Evolutionary conservation across 225 moss, liverwort and hornwort species (phyloP), one percentile per base, ranked within the genome.

Genomic region (Polytrichum commune): DNA sequence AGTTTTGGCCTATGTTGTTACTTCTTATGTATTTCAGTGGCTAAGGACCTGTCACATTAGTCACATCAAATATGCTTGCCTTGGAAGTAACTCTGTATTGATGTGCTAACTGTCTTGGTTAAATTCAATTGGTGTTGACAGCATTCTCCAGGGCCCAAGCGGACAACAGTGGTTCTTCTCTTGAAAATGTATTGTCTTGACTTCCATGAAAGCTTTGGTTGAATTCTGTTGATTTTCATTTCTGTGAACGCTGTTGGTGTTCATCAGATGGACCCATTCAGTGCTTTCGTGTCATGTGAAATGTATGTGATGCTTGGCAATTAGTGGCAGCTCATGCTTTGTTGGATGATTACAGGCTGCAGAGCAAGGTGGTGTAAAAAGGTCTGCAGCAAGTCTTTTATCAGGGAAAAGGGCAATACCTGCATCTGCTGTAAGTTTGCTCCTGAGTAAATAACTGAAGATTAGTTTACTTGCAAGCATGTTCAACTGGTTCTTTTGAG

Each of bases 351-450:
- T 63, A 66, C 79, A 79, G 71, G 65, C 58, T 78, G 85, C 72
- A 26, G 78, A 72, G 35, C 60, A 60, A 62, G 80, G 67, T 77
- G 80, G 67, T 20, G 86, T 83, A 27, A 76, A 70, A 27, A 78
- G 85, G 69, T 91, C 96, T 66, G 93, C 93, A 5, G 93, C 93
- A 32, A 87, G 90, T 84, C 80, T 92, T 71, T 55, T 96, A n/a
- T 89, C 92, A n/a, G 84, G 86, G 23, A 82, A 80, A 76, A 84
- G 83, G 58, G 24, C 66, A 23, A 33, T 71, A 7, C 75, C 81
- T 72, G 29, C 69, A 58, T 77, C 77, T 56, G 35, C 77, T 57
- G 89, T 86, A 77, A 76, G 89, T 78, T 23, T 23, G 38, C 16
- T 61, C 19, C 22, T 66, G 57, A 2, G 24, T 46, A 13, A 4